Base-by-base conservation (phyloP, 805 yeast species). In the Starmerella scarabaei region DNA sequence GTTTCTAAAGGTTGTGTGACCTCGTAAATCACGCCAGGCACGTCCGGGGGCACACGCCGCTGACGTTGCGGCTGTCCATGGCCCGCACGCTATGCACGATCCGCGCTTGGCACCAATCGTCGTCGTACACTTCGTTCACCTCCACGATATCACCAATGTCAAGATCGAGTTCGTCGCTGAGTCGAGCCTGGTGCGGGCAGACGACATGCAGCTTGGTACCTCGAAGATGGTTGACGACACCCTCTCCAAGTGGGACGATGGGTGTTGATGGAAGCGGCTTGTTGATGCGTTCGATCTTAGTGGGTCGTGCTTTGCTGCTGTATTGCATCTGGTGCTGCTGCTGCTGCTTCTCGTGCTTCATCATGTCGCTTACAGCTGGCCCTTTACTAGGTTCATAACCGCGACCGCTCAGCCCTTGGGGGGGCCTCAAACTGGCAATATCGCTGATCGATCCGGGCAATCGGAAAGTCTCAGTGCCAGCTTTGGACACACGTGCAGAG, bases 91-190 rank as follows among this genome's bases (percentile, higher is more conserved):
- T 28, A 14, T 29, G 26, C 14, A 38, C 44, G 6, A 40, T 36
- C 12, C 42, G 38, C 28, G 58, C 94, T 33, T 78, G 77, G 88
- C 96, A 86, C 96, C 96, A 86, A 42, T 88, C 94, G 58, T 86
- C 96, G 37, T 79, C 86, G 11, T 93, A 83, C 53, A 73, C 75
- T 57, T 82, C 84, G 43, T 81, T 62, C 18, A 86, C 65, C 51
- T 80, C 77, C 42, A 86, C 68, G 35, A 80, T 53, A 57, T 86
- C 95, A 47, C 73, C 74, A 44, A 75, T 77, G 16, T 65, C 57
- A 17, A 86, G 60, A 15, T 73, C 63, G 49, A 86, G 66, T 62
- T 86, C 96, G 58, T 85, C 94, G 4, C 73, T 77, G n/a, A 84
- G 74, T 53, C 77, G 83, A 5, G 94, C 85, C 38, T 62, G 66